Evolutionary conservation across 2,329 filamentous ascomycete genomes (phyloP), one percentile per base, ranked within the genome.

Genomic region (Monosporascus sp.): DNA sequence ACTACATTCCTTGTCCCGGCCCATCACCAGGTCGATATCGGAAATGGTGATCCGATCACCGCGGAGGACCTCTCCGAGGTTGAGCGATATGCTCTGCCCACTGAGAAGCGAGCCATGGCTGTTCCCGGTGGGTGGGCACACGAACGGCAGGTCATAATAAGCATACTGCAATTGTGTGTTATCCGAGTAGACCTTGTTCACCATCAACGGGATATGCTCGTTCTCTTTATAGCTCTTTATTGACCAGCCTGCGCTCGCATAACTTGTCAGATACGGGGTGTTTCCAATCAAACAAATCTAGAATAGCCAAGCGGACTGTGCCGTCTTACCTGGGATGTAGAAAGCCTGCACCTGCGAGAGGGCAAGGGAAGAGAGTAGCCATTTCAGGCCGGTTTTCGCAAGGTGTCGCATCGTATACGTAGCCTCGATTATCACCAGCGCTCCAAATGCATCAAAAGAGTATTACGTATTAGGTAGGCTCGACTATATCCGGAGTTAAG

Each of bases 131-230:
- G 89, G 87, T 11, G 88, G 88, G 65, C 90, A 95, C 51, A 93
- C 88, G 68, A 95, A 96, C 7, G 91, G 90, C 1, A 95, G 84
- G 63, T 94, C 88, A 68, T 87, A 89, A 74, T 93, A 96, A 61
- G 90, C 90, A 81, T 91, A 95, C 70, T 95, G 90, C n/a, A 96
- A 76, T 68, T 94, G 87, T 7, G 89, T 94, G 64, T 89, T 86
- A 72, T 95, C 91, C 52, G 90, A 95, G 71, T 92, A 95, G 63
- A 92, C 86, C 70, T 96, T 96, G 75, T 96, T 96, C 59, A 94
- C 88, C 52, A 93, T 84, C n/a, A 96, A 78, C 1, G 91, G 90
- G 40, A 96, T 87, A 11, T 84, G 77, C 62, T 95, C 88, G 68
- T 84, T 81, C 58, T 91, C 82, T 60, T 79, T 79, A 68, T 95